A percentile compares a stretch with the other conserved stretches of the same genome.
phyloP scores from a whole-genome alignment of 2,329 filamentous ascomycete genomes.

The Ceratocystis destructans region DNA sequence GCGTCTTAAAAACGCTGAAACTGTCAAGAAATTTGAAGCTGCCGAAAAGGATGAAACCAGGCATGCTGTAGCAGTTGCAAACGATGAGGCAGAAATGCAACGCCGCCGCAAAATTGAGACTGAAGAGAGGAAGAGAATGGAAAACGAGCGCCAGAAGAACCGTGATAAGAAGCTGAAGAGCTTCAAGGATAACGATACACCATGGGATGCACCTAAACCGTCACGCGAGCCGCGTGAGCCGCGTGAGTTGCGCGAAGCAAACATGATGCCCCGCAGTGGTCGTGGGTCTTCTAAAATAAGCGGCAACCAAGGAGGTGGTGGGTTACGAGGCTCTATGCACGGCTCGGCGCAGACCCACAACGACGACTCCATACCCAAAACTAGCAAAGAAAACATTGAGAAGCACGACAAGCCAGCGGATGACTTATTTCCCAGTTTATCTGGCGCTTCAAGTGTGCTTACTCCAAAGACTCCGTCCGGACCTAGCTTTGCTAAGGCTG shows the following conservation, averaged over 20 bases:
- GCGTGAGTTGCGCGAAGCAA: constrained; percentile 22
- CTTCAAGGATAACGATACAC: constrained; percentile 39
- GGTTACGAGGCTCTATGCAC: constrained; percentile 25
- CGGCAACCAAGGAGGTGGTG: constrained; percentile 26
- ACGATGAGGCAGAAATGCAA: constrained; percentile 43
- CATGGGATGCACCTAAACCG: constrained; percentile 47
- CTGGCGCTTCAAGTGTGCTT: neutral
- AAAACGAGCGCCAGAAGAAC: constrained; percentile 44
- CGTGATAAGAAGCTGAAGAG: constrained; percentile 47
- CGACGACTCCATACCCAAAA: neutral
- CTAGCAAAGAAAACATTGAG: neutral
- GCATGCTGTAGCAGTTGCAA: constrained; percentile 41
- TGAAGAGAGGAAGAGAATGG: constrained; percentile 39
- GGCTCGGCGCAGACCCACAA: constrained; percentile 22
- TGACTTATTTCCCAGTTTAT: constrained; percentile 17
- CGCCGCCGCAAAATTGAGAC: constrained; percentile 39
- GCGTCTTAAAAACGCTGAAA: constrained; percentile 44
- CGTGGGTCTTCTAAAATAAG: constrained; percentile 23
- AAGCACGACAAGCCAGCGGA: neutral
- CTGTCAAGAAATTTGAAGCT: constrained; percentile 44
- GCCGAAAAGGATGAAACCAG: constrained; percentile 43
- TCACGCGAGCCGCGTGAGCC: constrained; percentile 20
- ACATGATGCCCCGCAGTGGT: constrained; percentile 26
- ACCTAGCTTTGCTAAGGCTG: constrained; percentile 16
- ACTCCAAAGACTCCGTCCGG: constrained; percentile 8